Base-by-base conservation (phyloP, 495 filamentous ascomycete species). In the Rusavskia elegans region DNA sequence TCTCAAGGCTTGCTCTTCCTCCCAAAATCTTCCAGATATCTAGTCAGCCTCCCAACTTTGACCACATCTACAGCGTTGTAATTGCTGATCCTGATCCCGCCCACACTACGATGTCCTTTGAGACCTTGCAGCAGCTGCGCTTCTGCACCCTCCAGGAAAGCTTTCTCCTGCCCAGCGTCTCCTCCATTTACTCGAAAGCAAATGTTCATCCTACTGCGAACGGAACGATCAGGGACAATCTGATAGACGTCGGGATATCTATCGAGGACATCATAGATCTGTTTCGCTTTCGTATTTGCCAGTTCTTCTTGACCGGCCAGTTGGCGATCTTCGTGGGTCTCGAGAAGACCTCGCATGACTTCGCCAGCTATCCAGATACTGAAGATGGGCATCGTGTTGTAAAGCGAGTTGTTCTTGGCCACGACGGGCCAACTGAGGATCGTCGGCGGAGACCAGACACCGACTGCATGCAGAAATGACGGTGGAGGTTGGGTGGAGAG, bases 311-410 rank as follows among this genome's bases (percentile, higher is more conserved):
- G 82, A 17, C 80, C 83, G 32, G 74, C 69, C 2, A 94, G 78
- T 62, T 84, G 86, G 41, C 73, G 66, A 45, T 79, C 66, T 13
- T 75, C 68, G 62, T 76, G 83, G 0, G 69, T 72, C 8, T 61
- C 29, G 23, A 90, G 69, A 3, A 89, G 70, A 46, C 74, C 73
- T 40, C 76, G 73, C 70, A 96, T 82, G 29, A 97, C 89, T 59
- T 85, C 77, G 27, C 86, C 84, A 20, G 87, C 86, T 51, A 97
- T 78, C 74, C 80, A 96, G 48, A 97, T 83, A 58, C 78, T 78
- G 66, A 96, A 95, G 59, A 97, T 95, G 55, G 85, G 86, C 25
- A 97, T 73, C 2, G 90, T 97, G 70, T 95, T 96, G 70, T 95
- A 95, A 49, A 97, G 72, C 55, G 81, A 87, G 70, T 88, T 88